Evolutionary conservation across 75 land plant species (phyloP), one percentile per base, ranked within the genome.

Genomic region (Pinus tabuliformis): DNA sequence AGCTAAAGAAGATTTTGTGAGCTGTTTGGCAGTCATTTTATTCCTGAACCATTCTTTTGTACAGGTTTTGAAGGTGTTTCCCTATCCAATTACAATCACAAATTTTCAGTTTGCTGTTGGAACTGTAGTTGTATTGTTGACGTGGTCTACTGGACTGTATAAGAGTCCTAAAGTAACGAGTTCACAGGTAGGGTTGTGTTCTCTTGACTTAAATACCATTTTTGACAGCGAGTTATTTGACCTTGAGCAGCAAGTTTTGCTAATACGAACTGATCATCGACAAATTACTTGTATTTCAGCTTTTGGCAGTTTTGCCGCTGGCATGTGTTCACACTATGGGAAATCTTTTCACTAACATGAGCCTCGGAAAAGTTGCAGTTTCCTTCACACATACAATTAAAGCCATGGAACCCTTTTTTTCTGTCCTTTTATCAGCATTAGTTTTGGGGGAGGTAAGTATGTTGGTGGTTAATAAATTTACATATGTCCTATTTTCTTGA

Each of bases 401-500:
- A 82, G 99, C 99, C 59, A 93, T 86, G 92, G 99, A 97, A 85
- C 99, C 99, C 0, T 97, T 97, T 72, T 97, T 97, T 82, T 91
- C 99, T 39, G 99, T 97, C 54, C 73, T 97, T 12, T 84, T 97
- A 6, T 97, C 99, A 52, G 96, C 98, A 20, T 70, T 90, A 66
- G 89, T 97, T 84, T 80, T 97, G 33, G 95, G 95, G 37, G 99
- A 97, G 93, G 98, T 95, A 73, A 42, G 82, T 39, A 42, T 22
- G 12, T 68, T 36, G 42, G n/a, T 68, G 72, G 1, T 42, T 36
- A 39, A 42, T n/a, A 68, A 8, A 39, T 22, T 68, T 68, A 0
- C 21, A 68, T 42, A 24, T 17, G 54, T 49, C 54, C 8, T 49
- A 49, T 49, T 68, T 68, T 68, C 68, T 64, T 16, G 28, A 36